Evolutionary conservation across 148 eudicot genomes (phyloP).

Genomic region (Nepenthes gracilis): DNA sequence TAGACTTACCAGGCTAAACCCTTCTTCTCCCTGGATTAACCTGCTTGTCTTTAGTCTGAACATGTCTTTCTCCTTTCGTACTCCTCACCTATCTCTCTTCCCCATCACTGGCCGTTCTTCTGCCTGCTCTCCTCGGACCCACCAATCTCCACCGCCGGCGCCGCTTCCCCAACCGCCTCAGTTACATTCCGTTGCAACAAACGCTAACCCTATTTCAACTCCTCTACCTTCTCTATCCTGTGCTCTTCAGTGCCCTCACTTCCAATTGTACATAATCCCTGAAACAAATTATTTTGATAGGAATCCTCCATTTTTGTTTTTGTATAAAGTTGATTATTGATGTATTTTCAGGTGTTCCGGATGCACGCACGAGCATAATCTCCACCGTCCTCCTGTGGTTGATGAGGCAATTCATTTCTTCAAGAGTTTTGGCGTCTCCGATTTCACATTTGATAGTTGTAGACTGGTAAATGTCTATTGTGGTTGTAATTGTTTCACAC

Average conservation of each 20-base stretch:
- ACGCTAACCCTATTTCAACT: conserved; percentile 2
- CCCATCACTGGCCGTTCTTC: too few relatives aligned
- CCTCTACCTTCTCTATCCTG: conserved; percentile 37
- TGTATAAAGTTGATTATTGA: background rate
- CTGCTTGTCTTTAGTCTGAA: too few relatives aligned
- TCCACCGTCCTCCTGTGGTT: conserved; percentile 59
- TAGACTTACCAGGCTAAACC: too few relatives aligned
- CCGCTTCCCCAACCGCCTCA: too few relatives aligned
- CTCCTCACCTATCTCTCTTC: too few relatives aligned
- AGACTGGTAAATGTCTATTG: conserved; percentile 34
- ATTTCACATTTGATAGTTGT: conserved; percentile 64
- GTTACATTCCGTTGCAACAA: too few relatives aligned
- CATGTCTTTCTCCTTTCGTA: too few relatives aligned
- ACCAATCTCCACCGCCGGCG: too few relatives aligned
- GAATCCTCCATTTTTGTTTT: background rate
- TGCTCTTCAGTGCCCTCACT: conserved; percentile 85
- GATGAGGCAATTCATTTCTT: conserved; percentile 64
- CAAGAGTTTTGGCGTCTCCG: conserved; percentile 44
- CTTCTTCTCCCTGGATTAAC: too few relatives aligned
- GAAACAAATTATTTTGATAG: too few relatives aligned
- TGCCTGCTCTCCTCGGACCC: too few relatives aligned
- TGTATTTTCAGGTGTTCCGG: conserved; percentile 62
- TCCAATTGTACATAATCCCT: conserved; percentile 45
- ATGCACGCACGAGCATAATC: conserved; percentile 70
- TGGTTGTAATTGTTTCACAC: background rate